Conservation (phyloP, 2,329 filamentous ascomycete genomes). For the Monosporascus ibericus region DNA sequence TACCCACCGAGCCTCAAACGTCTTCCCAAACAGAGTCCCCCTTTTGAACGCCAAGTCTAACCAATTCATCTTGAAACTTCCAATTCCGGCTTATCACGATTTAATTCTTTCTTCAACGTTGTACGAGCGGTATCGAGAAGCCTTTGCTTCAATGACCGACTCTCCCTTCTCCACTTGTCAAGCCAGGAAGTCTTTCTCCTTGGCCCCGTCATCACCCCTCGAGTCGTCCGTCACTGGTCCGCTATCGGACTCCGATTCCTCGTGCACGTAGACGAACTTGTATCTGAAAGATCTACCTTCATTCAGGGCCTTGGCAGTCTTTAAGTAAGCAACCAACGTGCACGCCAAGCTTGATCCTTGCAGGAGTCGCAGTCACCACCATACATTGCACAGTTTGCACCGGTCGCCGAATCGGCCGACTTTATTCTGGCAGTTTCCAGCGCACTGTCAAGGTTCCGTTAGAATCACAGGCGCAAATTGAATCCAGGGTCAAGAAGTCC, state of each 20-base stretch:
- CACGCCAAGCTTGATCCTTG: neutral
- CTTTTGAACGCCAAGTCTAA: too few relatives aligned
- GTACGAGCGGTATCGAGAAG: too few relatives aligned
- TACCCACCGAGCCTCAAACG: too few relatives aligned
- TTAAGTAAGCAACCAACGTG: neutral
- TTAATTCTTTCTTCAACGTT: too few relatives aligned
- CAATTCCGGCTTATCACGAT: too few relatives aligned
- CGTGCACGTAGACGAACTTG: slow-evolving; percentile 7
- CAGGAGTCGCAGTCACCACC: slow-evolving; percentile 1
- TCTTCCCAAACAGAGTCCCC: too few relatives aligned
- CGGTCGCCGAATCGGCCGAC: slow-evolving; percentile 22
- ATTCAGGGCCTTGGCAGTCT: slow-evolving; percentile 18
- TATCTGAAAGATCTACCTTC: slow-evolving; percentile 16
- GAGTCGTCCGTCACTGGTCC: slow-evolving; percentile 4
- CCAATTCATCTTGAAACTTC: too few relatives aligned
- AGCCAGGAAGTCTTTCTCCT: neutral
- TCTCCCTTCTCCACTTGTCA: too few relatives aligned
- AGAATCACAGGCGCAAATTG: neutral
- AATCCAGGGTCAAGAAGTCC: neutral
- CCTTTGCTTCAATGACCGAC: too few relatives aligned
- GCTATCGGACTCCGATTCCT: slow-evolving; percentile 8
- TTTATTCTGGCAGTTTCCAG: slow-evolving; percentile 23
- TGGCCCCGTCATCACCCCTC: neutral
- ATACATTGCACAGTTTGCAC: slow-evolving; percentile 21
- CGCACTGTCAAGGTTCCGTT: slow-evolving; percentile 10